Percentiles rank a stretch among this genome's conserved stretches.
These are phyloP conservation scores for Diaporthe sp. DNA, from an alignment of 2,329 filamentous ascomycete species.

Conservation along the genomic window DNA sequence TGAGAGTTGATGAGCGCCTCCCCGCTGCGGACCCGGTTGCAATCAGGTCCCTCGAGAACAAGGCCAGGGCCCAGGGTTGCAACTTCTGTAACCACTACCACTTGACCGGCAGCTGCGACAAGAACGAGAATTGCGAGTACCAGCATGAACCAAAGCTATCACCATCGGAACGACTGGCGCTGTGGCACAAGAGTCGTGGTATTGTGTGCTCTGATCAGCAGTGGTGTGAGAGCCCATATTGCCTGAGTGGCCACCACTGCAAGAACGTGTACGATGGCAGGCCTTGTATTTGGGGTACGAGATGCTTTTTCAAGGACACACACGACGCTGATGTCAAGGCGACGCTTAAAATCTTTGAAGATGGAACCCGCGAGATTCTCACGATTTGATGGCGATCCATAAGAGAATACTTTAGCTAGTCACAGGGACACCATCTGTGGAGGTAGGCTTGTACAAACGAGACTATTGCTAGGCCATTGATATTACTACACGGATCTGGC, in stretches of 20 bases:
- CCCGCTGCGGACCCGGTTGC: conserved; percentile 22
- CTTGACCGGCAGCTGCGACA: conserved; percentile 32
- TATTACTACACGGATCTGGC: background rate
- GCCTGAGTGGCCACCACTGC: conserved; percentile 41
- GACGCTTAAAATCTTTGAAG: conserved; percentile 35
- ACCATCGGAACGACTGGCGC: conserved; percentile 33
- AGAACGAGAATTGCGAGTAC: conserved; percentile 33
- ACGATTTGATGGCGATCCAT: background rate
- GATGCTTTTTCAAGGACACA: conserved; percentile 40
- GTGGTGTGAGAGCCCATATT: conserved; percentile 36
- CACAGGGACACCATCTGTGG: background rate
- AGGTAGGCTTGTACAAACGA: background rate
- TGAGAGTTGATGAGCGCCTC: conserved; percentile 40
- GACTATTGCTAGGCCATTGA: background rate
- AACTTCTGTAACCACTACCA: conserved; percentile 42
- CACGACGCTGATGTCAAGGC: conserved; percentile 36
- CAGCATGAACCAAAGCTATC: conserved; percentile 37
- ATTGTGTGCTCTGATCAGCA: conserved; percentile 32
- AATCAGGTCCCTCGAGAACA: conserved; percentile 36
- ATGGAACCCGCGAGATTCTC: conserved; percentile 35
- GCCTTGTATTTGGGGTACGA: conserved; percentile 31
- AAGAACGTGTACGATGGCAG: conserved; percentile 38
- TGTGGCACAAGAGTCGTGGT: conserved; percentile 42
- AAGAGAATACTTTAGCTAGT: conserved; percentile 4
- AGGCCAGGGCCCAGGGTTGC: conserved; percentile 35